Conservation (phyloP, 345 rosid species). For the Eucalyptus coolabah region DNA sequence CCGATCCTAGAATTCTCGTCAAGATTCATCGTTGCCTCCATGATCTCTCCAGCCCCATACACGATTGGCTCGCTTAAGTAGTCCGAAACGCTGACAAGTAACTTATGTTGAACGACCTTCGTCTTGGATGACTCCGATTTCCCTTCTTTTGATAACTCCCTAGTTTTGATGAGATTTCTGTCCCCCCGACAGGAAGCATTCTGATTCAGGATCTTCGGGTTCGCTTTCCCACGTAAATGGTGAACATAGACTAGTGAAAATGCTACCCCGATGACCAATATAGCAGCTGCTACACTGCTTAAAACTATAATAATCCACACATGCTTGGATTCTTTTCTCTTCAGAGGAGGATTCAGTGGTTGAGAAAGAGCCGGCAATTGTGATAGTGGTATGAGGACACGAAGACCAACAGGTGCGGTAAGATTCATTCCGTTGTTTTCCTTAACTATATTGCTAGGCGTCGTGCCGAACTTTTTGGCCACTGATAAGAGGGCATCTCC, state of each 20-base stretch:
- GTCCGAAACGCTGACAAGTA: constrained; percentile 37
- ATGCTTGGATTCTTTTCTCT: constrained; percentile 1
- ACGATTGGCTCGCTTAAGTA: constrained; percentile 33
- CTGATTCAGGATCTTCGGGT: background rate
- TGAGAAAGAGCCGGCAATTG: constrained; percentile 24
- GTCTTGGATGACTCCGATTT: constrained; percentile 4
- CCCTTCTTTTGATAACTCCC: background rate
- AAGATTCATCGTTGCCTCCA: constrained; percentile 32
- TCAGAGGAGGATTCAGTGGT: background rate
- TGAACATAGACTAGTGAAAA: background rate
- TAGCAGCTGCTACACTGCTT: background rate
- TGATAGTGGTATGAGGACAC: constrained; percentile 36
- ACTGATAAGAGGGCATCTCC: constrained; percentile 18
- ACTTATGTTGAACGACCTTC: constrained; percentile 27
- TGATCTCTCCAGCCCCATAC: constrained; percentile 21
- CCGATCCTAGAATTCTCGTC: constrained; percentile 24
- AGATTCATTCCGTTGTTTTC: constrained; percentile 25
- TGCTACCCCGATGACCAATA: constrained; percentile 4
- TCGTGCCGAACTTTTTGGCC: constrained; percentile 20
- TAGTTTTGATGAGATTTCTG: constrained; percentile 15
- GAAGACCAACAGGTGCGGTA: constrained; percentile 9
- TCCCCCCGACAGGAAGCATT: constrained; percentile 20
- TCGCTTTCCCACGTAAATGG: background rate
- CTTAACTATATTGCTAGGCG: constrained; percentile 1
- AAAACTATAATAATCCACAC: background rate